A percentile compares a stretch with the other conserved stretches of the same genome.
These are phyloP conservation scores for Hymenoscyphus fructigenus DNA, from an alignment of 2,329 filamentous ascomycete genomes.

Conservation along the genomic window DNA sequence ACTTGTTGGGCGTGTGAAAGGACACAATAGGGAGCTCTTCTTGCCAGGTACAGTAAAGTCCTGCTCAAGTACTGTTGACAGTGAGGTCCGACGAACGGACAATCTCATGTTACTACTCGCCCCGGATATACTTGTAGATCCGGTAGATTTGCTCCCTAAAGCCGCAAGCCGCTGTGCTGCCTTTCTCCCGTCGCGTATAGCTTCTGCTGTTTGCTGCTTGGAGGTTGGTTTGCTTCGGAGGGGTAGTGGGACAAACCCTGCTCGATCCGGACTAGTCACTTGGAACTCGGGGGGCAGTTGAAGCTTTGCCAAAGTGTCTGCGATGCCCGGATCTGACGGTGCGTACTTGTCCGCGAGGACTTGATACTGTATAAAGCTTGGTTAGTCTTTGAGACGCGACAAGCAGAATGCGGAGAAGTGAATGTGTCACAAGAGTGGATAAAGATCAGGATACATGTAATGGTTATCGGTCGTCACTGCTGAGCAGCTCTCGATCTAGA, in stretches of 20 bases:
- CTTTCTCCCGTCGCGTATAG: constrained; percentile 63
- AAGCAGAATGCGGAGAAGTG: constrained; percentile 15
- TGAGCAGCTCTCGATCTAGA: constrained; percentile 77
- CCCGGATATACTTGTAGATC: constrained; percentile 48
- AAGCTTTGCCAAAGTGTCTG: constrained; percentile 64
- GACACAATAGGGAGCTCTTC: constrained; percentile 76
- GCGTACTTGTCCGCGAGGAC: constrained; percentile 68
- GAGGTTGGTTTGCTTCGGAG: constrained; percentile 33
- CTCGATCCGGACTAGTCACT: constrained; percentile 28
- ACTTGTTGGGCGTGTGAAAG: constrained; percentile 56
- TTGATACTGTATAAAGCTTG: constrained; percentile 53
- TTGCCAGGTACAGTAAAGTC: constrained; percentile 88
- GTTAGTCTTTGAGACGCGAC: constrained; percentile 28
- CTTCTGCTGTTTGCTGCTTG: constrained; percentile 59
- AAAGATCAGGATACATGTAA: constrained; percentile 52
- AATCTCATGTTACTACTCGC: constrained; percentile 40
- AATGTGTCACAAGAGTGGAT: constrained; percentile 33
- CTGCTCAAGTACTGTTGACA: constrained; percentile 72
- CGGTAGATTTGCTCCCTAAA: constrained; percentile 41
- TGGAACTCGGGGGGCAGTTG: constrained; percentile 56
- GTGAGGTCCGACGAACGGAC: constrained; percentile 50
- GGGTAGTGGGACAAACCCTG: constrained; percentile 35
- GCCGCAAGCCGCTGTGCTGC: constrained; percentile 54
- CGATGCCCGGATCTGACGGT: constrained; percentile 62
- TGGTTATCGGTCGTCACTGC: constrained; percentile 62